Conservation (phyloP, 352 stramenopile genomes). For the Pythium apleroticum region DNA sequence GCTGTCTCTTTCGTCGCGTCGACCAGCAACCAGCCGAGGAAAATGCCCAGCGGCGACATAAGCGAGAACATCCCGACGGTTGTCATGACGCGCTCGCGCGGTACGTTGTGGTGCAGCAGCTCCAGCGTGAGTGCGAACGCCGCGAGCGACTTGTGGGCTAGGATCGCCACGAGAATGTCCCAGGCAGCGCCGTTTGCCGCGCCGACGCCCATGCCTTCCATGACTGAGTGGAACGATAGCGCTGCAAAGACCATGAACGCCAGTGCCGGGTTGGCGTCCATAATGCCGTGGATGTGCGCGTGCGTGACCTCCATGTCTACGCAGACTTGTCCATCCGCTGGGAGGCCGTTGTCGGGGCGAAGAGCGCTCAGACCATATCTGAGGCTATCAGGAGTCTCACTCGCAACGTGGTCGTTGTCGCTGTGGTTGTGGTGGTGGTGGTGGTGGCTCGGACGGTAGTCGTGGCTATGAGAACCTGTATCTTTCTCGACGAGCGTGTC, state of each 20-base stretch:
- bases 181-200: constrained; percentile 55
- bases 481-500: background rate
- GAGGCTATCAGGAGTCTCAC: background rate
- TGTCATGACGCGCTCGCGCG: constrained; percentile 36
- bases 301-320: constrained; percentile 38
- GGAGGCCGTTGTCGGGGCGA: constrained; percentile 7
- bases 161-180: constrained; percentile 76
- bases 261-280: constrained; percentile 58
- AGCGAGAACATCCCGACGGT: constrained; percentile 63
- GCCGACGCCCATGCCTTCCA: constrained; percentile 84
- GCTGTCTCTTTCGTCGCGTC: constrained; percentile 42
- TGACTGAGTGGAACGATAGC: constrained; percentile 83
- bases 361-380: constrained; percentile 19
- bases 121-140: constrained; percentile 75
- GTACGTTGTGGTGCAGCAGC: constrained; percentile 60
- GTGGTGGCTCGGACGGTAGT: background rate
- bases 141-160: constrained; percentile 83
- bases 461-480: background rate
- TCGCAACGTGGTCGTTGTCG: constrained; percentile 7
- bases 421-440: no score
- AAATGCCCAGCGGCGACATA: constrained; percentile 75
- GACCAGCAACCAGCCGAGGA: constrained; percentile 57
- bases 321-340: constrained; percentile 16
- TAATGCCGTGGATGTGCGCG: constrained; percentile 62
- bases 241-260: constrained; percentile 77